Percentiles rank a stretch among this genome's conserved stretches.
phyloP scores from a whole-genome alignment of 1,284 basidiomycete genomes.

The Takashimella tepidaria region DNA sequence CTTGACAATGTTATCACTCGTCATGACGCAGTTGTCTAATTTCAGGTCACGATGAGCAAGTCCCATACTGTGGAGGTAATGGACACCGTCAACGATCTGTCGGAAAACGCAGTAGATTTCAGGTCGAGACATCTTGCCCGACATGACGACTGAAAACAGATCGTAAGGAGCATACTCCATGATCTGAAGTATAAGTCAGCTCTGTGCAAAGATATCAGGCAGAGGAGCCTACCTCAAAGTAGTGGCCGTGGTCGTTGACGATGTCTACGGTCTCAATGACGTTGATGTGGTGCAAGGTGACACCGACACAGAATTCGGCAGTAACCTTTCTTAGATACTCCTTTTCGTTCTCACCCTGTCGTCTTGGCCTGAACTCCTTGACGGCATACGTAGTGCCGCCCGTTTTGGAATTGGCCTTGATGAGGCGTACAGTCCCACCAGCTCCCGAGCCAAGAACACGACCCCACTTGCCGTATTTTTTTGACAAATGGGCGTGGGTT shows the following conservation, averaged over 20 bases:
- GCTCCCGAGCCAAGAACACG: slow-evolving; percentile 91
- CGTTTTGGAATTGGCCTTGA: slow-evolving; percentile 75
- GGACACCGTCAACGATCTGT: slow-evolving; percentile 96
- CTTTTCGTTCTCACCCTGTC: slow-evolving; percentile 81
- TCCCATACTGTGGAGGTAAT: slow-evolving; percentile 95
- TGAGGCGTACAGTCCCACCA: slow-evolving; percentile 93
- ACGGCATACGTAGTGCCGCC: slow-evolving; percentile 86
- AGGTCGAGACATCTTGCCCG: slow-evolving; percentile 93
- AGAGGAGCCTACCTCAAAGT: slow-evolving; percentile 93
- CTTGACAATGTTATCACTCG: slow-evolving; percentile 86
- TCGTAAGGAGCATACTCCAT: slow-evolving; percentile 99
- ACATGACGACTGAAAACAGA: slow-evolving; percentile 99
- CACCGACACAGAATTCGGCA: slow-evolving; percentile 96
- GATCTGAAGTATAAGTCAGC: slow-evolving; percentile 59
- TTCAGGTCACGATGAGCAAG: slow-evolving; percentile 98
- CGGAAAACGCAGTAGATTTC: slow-evolving; percentile 99
- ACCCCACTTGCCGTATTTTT: slow-evolving; percentile 99
- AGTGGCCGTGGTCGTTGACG: slow-evolving; percentile 94
- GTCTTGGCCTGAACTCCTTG: slow-evolving; percentile 91
- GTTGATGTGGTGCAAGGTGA: slow-evolving; percentile 89
- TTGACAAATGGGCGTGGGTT: slow-evolving; percentile 84
- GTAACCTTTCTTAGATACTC: slow-evolving; percentile 99
- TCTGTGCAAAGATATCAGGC: slow-evolving; percentile 15
- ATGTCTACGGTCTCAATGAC: slow-evolving; percentile 99
- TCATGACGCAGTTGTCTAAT: slow-evolving; percentile 99